Evolutionary conservation across 805 yeast species (phyloP).

Genomic region (Candida boleticola): DNA sequence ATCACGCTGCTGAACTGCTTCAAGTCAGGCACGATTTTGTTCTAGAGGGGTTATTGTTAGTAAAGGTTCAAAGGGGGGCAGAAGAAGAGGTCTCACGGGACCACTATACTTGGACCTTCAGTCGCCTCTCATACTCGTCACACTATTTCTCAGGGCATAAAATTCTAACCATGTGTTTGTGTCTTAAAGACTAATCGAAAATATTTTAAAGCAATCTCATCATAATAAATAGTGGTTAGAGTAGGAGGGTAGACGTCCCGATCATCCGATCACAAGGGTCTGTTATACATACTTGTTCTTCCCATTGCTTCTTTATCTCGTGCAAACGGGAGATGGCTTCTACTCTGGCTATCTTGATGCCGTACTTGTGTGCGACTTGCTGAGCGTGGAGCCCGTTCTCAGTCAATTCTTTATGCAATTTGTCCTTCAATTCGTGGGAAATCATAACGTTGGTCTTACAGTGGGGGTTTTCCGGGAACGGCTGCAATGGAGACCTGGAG

Average conservation of each 20-base stretch:
- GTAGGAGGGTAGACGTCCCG: too few relatives aligned
- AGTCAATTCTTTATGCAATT: conserved; percentile 56
- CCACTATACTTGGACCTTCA: too few relatives aligned
- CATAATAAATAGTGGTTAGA: too few relatives aligned
- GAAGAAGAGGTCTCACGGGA: too few relatives aligned
- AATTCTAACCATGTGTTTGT: conserved; percentile 49
- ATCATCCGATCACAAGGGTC: too few relatives aligned
- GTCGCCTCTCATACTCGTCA: too few relatives aligned
- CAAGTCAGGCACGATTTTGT: conserved; percentile 54
- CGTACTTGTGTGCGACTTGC: conserved; percentile 73
- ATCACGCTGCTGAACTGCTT: conserved; percentile 56
- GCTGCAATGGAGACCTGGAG: conserved; percentile 44
- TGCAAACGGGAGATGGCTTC: conserved; percentile 81
- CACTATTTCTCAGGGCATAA: conserved; percentile 22
- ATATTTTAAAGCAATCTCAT: conserved; percentile 41
- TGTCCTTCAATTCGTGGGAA: conserved; percentile 54
- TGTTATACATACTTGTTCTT: conserved; percentile 55
- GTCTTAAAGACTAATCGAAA: conserved; percentile 85
- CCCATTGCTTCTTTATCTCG: conserved; percentile 63
- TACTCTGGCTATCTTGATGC: conserved; percentile 78
- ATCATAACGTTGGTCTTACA: conserved; percentile 67
- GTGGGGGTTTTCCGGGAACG: conserved; percentile 76
- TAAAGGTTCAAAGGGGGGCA: conserved; percentile 13
- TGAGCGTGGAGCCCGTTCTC: conserved; percentile 58
- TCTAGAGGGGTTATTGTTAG: conserved; percentile 39